Conservation (phyloP, 495 filamentous ascomycete species). For the Neurospora cerealis region DNA sequence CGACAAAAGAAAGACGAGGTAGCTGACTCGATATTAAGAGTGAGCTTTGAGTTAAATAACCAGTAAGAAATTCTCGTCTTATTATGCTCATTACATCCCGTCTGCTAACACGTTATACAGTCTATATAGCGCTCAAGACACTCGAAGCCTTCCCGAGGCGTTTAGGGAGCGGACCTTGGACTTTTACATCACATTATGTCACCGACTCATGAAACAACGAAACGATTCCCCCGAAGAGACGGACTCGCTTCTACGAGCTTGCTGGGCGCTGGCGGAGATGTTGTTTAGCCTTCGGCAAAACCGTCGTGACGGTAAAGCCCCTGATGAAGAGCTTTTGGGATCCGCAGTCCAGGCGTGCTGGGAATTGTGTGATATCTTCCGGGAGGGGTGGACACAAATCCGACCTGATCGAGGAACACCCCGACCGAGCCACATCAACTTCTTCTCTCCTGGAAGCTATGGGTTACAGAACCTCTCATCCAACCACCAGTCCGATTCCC, state of each 20-base stretch:
- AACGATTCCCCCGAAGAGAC: conserved; percentile 66
- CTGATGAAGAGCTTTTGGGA: conserved; percentile 74
- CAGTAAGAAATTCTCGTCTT: conserved; percentile 36
- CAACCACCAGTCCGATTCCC: conserved; percentile 20
- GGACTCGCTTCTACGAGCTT: conserved; percentile 72
- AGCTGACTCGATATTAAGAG: conserved; percentile 73
- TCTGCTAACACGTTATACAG: conserved; percentile 21
- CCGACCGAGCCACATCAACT: conserved; percentile 66
- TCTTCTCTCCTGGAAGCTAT: conserved; percentile 32
- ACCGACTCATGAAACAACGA: conserved; percentile 88
- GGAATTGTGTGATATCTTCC: conserved; percentile 90
- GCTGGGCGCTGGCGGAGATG: conserved; percentile 89
- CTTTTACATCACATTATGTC: conserved; percentile 88
- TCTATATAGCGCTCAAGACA: conserved; percentile 82
- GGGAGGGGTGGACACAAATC: conserved; percentile 86
- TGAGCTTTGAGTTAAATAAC: conserved; percentile 92
- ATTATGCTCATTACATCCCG: neutral
- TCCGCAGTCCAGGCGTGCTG: conserved; percentile 88
- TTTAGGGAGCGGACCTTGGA: conserved; percentile 85
- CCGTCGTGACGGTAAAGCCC: conserved; percentile 56
- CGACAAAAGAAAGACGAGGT: conserved; percentile 63
- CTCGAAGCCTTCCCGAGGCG: conserved; percentile 66
- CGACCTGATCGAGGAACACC: conserved; percentile 82
- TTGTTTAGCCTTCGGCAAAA: conserved; percentile 85
- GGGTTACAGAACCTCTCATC: conserved; percentile 9